Conservation (phyloP, 2,329 filamentous ascomycete genomes). For the Colletotrichum tanaceti region DNA sequence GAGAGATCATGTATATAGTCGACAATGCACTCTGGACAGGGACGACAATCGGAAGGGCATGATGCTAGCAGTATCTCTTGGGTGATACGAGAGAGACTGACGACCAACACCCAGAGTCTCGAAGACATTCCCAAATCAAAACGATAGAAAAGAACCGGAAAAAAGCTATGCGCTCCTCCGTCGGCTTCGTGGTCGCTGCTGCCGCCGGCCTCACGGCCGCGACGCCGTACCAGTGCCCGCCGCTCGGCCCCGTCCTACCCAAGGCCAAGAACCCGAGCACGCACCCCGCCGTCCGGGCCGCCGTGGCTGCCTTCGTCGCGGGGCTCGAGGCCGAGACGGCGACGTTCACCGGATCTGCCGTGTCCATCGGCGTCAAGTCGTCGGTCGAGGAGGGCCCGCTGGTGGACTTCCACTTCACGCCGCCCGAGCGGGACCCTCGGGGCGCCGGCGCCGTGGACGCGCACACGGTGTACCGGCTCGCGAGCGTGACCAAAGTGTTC, state of each 20-base stretch:
- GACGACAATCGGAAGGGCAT: no score
- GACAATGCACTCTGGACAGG: no score
- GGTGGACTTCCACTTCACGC: conserved; percentile 45
- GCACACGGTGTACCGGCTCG: conserved; percentile 54
- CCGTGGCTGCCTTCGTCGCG: conserved; percentile 22
- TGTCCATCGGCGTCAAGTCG: conserved; percentile 45
- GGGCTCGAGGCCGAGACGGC: conserved; percentile 32
- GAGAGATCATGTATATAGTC: neutral
- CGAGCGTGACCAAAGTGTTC: conserved; percentile 56
- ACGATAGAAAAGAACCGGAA: no score
- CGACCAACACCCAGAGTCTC: neutral
- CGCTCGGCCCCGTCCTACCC: conserved; percentile 38
- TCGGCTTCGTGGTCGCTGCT: neutral
- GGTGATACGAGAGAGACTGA: neutral
- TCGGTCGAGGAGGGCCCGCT: conserved; percentile 44
- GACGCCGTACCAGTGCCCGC: conserved; percentile 33
- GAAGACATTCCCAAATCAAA: neutral
- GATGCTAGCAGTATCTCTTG: neutral
- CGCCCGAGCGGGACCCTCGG: conserved; percentile 31
- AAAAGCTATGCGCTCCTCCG: conserved; percentile 8
- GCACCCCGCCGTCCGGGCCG: conserved; percentile 34
- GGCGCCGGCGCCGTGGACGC: conserved; percentile 46
- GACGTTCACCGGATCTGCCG: conserved; percentile 44
- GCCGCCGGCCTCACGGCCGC: conserved; percentile 8
- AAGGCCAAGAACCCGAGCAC: conserved; percentile 23